phyloP scores from a whole-genome alignment of 2,329 filamentous ascomycete species.

The Arthroderma uncinatum region DNA sequence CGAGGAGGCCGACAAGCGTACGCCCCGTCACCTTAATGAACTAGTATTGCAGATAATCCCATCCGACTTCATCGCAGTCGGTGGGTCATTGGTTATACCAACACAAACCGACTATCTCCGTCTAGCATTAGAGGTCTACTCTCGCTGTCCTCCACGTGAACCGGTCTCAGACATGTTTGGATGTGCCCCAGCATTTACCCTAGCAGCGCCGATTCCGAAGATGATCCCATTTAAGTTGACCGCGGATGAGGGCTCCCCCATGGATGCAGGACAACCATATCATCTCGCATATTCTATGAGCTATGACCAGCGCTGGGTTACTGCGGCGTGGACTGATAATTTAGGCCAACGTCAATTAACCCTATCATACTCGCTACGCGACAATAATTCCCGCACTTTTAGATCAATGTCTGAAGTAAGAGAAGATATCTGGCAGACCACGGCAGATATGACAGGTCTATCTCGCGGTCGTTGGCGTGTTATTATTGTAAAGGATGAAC shows the following conservation, averaged over 20 bases:
- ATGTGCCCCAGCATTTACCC: conserved; percentile 43
- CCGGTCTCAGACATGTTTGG: conserved; percentile 29
- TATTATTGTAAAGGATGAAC: conserved; percentile 43
- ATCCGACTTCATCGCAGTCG: conserved; percentile 42
- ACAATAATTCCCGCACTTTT: conserved; percentile 24
- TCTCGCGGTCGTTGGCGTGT: conserved; percentile 46
- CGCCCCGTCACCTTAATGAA: conserved; percentile 31
- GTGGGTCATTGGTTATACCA: conserved; percentile 42
- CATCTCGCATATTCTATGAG: conserved; percentile 50
- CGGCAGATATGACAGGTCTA: conserved; percentile 43
- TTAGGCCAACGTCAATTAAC: conserved; percentile 43
- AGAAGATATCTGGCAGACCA: conserved; percentile 48
- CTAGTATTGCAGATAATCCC: conserved; percentile 50
- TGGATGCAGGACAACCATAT: conserved; percentile 47
- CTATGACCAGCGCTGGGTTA: conserved; percentile 46
- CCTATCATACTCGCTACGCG: conserved; percentile 44
- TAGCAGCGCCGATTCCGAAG: conserved; percentile 44
- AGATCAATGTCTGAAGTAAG: conserved; percentile 40
- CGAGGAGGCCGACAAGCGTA: conserved; percentile 26
- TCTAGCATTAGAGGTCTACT: conserved; percentile 48
- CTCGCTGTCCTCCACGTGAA: conserved; percentile 43
- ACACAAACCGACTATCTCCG: conserved; percentile 39
- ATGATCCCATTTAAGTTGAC: conserved; percentile 45
- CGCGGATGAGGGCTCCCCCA: conserved; percentile 42
- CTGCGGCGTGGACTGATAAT: conserved; percentile 49